Percentiles rank a stretch among this genome's conserved stretches.
Conservation (phyloP, 495 filamentous ascomycete species). For the Penicillium chermesinum region DNA sequence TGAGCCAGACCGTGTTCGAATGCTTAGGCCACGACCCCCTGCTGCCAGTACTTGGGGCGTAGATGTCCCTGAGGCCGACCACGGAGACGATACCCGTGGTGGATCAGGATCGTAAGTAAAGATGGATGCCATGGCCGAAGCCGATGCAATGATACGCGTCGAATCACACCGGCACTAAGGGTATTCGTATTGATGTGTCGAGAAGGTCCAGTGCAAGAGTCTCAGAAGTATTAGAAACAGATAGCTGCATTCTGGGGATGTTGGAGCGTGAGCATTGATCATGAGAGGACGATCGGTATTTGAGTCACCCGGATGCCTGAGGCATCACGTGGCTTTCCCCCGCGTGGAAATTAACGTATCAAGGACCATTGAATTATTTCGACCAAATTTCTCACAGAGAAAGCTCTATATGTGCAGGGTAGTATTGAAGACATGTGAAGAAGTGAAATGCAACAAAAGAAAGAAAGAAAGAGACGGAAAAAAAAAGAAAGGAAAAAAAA, state of each 20-base stretch:
- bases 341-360: not conserved
- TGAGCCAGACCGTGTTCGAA: conserved; percentile 24
- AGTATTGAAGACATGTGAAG: not conserved
- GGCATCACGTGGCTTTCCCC: conserved; percentile 14
- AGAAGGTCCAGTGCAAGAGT: not conserved
- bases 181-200: conserved; percentile 12
- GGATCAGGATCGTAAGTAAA: conserved; percentile 93
- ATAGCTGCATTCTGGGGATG: conserved; percentile 10
- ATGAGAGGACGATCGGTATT: conserved; percentile 3
- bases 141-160: not conserved
- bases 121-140: conserved; percentile 73
- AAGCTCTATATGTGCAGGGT: conserved; percentile 6
- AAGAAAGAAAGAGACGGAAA: not conserved
- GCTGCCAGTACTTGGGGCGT: conserved; percentile 29
- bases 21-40: conserved; percentile 18
- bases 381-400: conserved; percentile 4
- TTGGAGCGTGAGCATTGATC: not conserved
- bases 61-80: conserved; percentile 55
- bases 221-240: conserved; percentile 3
- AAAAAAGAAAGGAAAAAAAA: not conserved
- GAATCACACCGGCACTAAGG: conserved; percentile 6
- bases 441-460: not conserved
- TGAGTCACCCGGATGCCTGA: conserved; percentile 21
- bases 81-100: conserved; percentile 82
- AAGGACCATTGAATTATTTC: not conserved